Evolutionary conservation across 2,329 filamentous ascomycete species (phyloP).

Genomic region (Calonectria henricotiae): DNA sequence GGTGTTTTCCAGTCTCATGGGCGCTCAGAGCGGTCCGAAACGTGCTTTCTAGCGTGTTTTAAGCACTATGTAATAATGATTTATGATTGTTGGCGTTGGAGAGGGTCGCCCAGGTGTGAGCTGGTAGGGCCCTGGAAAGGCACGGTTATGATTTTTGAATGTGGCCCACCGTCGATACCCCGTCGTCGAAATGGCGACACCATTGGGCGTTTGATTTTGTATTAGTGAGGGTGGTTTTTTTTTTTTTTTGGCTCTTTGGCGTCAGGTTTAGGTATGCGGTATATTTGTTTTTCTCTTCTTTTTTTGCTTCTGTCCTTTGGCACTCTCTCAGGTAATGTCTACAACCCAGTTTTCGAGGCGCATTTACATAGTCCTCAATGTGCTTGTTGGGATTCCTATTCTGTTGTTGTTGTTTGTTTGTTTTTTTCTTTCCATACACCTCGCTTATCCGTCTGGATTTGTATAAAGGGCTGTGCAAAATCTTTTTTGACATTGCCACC

Average conservation of each 20-base stretch:
- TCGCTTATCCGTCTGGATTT: neutral
- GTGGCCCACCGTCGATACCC: conserved; percentile 15
- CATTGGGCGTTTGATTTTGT: neutral
- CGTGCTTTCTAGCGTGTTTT: neutral
- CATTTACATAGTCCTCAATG: neutral
- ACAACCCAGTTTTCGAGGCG: neutral
- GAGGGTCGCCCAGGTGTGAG: conserved; percentile 13
- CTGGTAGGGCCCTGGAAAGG: conserved; percentile 9
- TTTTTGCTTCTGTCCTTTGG: neutral
- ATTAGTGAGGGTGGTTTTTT: neutral
- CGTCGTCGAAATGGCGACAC: neutral
- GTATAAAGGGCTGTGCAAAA: neutral
- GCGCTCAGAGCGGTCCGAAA: neutral
- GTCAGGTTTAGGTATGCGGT: neutral
- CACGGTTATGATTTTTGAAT: conserved; percentile 7
- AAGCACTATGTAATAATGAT: neutral
- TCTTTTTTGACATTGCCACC: neutral
- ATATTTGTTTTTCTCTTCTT: neutral
- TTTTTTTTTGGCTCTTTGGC: too few species aligned
- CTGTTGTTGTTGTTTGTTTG: too few species aligned
- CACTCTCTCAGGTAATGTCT: neutral
- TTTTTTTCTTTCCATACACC: neutral
- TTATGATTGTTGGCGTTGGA: neutral
- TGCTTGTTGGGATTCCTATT: neutral
- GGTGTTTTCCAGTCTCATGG: neutral